phyloP scores from a whole-genome alignment of 2,329 filamentous ascomycete species.

The Pseudocercospora musae region DNA sequence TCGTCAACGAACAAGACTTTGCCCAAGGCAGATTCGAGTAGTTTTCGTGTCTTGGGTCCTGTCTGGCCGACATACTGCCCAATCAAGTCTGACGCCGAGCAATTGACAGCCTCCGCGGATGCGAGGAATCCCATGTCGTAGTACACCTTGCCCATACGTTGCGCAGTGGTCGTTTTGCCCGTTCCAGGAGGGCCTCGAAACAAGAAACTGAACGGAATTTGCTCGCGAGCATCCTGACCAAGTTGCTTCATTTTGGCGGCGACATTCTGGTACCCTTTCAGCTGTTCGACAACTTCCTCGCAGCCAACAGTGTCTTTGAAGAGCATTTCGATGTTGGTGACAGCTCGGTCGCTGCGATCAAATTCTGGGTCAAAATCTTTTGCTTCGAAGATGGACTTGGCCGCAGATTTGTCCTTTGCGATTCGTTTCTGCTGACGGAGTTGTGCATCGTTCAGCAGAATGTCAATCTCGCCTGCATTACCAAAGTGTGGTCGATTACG shows the following conservation, averaged over 20 bases:
- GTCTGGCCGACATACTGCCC: neutral
- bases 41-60: constrained; percentile 60
- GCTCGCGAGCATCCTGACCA: neutral
- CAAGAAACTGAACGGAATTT: neutral
- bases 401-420: constrained; percentile 41
- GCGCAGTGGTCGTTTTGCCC: neutral
- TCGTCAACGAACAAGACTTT: constrained; percentile 70
- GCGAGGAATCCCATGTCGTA: neutral
- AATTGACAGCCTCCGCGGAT: neutral
- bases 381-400: constrained; percentile 39
- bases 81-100: neutral
- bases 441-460: constrained; percentile 54
- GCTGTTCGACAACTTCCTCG: constrained; percentile 51
- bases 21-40: constrained; percentile 61
- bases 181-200: neutral
- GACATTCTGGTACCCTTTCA: constrained; percentile 61
- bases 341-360: constrained; percentile 49
- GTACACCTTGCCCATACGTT: neutral
- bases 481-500: constrained; percentile 66
- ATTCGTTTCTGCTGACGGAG: neutral
- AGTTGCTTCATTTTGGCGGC: constrained; percentile 54
- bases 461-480: constrained; percentile 73
- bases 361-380: constrained; percentile 60
- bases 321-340: constrained; percentile 51
- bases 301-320: constrained; percentile 61